A percentile compares a stretch with the other conserved stretches of the same genome.
Evolutionary conservation across 2,329 filamentous ascomycete species (phyloP).

Genomic region (Trichoderma breve): DNA sequence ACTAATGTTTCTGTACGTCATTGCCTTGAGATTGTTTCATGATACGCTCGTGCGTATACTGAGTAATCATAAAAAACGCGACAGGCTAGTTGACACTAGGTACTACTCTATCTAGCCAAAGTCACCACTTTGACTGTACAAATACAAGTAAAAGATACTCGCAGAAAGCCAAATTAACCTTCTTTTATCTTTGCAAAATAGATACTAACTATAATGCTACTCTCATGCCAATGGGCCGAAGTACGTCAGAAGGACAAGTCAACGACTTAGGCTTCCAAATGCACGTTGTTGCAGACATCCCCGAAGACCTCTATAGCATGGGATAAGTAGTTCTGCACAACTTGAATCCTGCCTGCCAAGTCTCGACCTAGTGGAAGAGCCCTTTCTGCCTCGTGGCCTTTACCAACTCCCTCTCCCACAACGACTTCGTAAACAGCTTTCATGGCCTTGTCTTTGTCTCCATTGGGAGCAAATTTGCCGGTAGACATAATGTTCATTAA

Average conservation of each 20-base stretch:
- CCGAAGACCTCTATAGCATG: conserved; percentile 3
- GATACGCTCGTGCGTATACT: not conserved
- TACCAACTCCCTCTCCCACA: not conserved
- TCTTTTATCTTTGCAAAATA: not conserved
- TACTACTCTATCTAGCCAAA: not conserved
- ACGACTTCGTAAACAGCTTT: conserved; percentile 8
- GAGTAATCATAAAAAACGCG: not conserved
- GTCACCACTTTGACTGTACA: not conserved
- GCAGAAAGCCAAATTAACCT: not conserved
- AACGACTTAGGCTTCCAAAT: not conserved
- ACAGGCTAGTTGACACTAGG: not conserved
- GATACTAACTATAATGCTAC: not conserved
- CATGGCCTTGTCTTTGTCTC: conserved; percentile 14
- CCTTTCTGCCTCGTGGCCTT: not conserved
- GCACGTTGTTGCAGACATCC: not conserved
- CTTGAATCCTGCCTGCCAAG: not conserved
- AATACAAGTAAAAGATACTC: not conserved
- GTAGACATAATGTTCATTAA: conserved; percentile 3
- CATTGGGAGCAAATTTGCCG: not conserved
- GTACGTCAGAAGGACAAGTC: not conserved
- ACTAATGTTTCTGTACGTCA: not conserved
- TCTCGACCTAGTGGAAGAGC: not conserved
- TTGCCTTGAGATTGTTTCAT: not conserved
- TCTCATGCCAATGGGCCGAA: rapidly evolving
- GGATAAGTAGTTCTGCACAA: not conserved